These are phyloP conservation scores for Melanomma pulvis-pyrius DNA, from an alignment of 495 filamentous ascomycete species.

Conservation along the genomic window DNA sequence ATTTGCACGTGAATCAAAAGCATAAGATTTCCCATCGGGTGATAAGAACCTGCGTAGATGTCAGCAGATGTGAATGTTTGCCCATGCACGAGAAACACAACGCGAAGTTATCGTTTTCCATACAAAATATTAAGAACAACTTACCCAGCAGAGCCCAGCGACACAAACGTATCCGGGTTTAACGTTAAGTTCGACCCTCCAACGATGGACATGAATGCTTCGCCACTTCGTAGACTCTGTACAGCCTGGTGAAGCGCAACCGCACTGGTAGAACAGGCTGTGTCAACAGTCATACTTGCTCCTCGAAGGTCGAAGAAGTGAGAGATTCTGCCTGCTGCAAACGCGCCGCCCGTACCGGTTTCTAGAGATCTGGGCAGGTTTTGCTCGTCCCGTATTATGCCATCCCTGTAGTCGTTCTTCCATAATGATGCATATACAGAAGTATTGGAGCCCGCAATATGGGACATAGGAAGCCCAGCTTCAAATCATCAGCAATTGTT, in stretches of 20 bases:
- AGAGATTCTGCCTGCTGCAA: conserved; percentile 11
- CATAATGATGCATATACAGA: conserved; percentile 11
- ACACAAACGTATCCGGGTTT: background rate
- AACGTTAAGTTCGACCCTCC: background rate
- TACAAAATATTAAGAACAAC: background rate
- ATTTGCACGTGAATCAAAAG: conserved; percentile 20
- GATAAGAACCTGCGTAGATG: no score
- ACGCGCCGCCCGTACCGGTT: background rate
- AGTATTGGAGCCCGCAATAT: conserved; percentile 10
- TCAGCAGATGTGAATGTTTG: no score
- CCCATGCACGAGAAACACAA: background rate
- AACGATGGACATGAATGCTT: conserved; percentile 7
- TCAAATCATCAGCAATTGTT: conserved; percentile 3
- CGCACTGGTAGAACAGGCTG: conserved; percentile 20
- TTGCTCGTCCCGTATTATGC: conserved; percentile 28
- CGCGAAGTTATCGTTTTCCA: background rate
- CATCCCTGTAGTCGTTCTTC: conserved; percentile 7
- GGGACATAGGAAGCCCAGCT: conserved; percentile 14
- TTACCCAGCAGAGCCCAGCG: conserved; percentile 2
- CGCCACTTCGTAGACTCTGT: background rate
- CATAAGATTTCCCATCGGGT: conserved; percentile 25
- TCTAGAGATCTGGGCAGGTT: conserved; percentile 17
- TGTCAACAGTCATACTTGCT: conserved; percentile 18
- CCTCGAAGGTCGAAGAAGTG: conserved; percentile 25
- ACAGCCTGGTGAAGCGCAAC: conserved; percentile 15